Evolutionary conservation across 495 filamentous ascomycete genomes (phyloP).

Genomic region (Xylaria acuta): DNA sequence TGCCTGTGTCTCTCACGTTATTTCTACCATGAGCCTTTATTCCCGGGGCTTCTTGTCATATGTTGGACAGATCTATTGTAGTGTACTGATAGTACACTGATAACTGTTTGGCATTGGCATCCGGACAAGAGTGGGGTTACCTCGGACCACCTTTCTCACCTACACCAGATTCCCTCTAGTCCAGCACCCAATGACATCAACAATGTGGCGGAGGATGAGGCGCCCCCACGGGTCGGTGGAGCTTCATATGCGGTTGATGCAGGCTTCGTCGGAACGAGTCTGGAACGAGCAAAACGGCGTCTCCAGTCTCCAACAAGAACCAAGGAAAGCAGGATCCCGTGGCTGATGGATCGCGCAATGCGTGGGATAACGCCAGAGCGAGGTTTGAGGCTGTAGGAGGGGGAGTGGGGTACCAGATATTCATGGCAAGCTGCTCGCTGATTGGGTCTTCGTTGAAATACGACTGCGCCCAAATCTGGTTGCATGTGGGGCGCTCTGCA

Average conservation of each 20-base stretch:
- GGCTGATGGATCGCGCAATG: background rate
- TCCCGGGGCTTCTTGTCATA: background rate
- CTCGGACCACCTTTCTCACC: slow-evolving; percentile 1
- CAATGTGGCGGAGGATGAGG: background rate
- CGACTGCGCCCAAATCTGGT: background rate
- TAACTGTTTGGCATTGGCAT: background rate
- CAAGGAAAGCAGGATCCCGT: slow-evolving; percentile 1
- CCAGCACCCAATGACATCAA: slow-evolving; percentile 16
- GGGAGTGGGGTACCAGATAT: background rate
- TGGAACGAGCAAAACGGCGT: slow-evolving; percentile 13
- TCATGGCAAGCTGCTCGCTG: background rate
- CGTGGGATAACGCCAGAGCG: slow-evolving; percentile 1
- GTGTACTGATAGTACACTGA: background rate
- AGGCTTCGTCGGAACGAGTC: background rate
- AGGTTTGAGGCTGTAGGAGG: slow-evolving; percentile 12
- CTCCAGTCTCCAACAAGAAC: slow-evolving; percentile 1
- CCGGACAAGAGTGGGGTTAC: slow-evolving; percentile 11
- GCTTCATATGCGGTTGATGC: slow-evolving; percentile 1
- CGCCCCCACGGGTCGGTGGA: slow-evolving; percentile 5
- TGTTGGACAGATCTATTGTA: slow-evolving; percentile 1
- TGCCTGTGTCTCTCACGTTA: background rate
- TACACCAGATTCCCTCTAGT: background rate
- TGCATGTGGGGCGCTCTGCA: background rate
- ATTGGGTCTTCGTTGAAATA: background rate
- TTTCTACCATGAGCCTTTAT: background rate